Percentiles rank a stretch among this genome's conserved stretches.
Evolutionary conservation across 2,329 filamentous ascomycete genomes (phyloP).

Genomic region (Talaromyces rugulosus): DNA sequence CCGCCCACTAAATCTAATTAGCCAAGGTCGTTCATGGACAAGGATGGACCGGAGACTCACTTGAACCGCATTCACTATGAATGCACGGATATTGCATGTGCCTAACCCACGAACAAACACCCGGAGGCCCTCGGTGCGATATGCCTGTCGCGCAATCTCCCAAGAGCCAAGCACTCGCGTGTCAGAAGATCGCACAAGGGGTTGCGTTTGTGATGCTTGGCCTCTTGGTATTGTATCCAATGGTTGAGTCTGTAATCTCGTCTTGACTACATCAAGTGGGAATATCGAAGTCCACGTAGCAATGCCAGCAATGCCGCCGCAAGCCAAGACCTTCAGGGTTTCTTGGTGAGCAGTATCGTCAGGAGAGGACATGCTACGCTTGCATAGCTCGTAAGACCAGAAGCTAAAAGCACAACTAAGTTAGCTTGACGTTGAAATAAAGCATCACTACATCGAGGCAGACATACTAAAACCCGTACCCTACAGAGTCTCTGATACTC

Average conservation of each 20-base stretch:
- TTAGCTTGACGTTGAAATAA: neutral
- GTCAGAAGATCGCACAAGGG: slow-evolving; percentile 18
- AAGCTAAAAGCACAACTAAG: slow-evolving; percentile 50
- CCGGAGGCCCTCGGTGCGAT: slow-evolving; percentile 56
- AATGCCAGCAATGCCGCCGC: slow-evolving; percentile 81
- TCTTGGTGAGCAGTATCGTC: slow-evolving; percentile 45
- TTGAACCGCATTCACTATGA: slow-evolving; percentile 87
- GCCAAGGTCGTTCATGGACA: neutral
- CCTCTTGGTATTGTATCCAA: slow-evolving; percentile 19
- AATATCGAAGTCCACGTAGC: slow-evolving; percentile 89
- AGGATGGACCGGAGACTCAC: slow-evolving; percentile 27
- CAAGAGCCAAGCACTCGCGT: slow-evolving; percentile 48
- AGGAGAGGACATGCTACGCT: slow-evolving; percentile 46
- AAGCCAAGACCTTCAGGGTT: slow-evolving; percentile 66
- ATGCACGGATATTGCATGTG: slow-evolving; percentile 79
- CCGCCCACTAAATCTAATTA: slow-evolving; percentile 62
- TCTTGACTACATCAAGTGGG: slow-evolving; percentile 89
- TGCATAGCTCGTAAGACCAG: slow-evolving; percentile 80
- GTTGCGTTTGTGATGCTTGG: slow-evolving; percentile 19
- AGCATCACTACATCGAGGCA: neutral
- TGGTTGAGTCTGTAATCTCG: slow-evolving; percentile 75
- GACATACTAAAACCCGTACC: slow-evolving; percentile 86
- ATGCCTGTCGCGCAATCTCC: slow-evolving; percentile 62
- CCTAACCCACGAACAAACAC: slow-evolving; percentile 71
- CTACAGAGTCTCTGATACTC: slow-evolving; percentile 75